Conservation (phyloP, 2,329 filamentous ascomycete species). For the Fonsecaea monophora region DNA sequence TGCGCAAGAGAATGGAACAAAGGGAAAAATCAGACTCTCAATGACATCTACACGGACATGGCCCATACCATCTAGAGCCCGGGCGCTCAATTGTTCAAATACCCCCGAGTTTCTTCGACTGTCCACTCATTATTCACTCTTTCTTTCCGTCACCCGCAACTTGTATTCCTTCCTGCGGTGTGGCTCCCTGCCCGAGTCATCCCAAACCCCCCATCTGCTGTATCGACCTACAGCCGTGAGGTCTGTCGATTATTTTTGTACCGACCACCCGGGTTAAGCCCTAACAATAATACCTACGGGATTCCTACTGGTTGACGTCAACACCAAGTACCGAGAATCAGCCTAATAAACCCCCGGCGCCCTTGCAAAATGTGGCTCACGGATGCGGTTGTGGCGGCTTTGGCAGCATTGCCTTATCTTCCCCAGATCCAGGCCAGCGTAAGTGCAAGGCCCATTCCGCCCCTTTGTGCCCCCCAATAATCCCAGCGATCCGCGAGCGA, state of each 20-base stretch:
- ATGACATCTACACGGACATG: conserved; percentile 16
- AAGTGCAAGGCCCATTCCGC: conserved; percentile 21
- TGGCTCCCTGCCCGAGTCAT: neutral
- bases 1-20: neutral
- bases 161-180: conserved; percentile 2
- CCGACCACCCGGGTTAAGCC: conserved; percentile 8
- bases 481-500: neutral
- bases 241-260: neutral
- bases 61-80: conserved; percentile 8
- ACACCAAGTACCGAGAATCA: conserved; percentile 21
- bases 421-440: conserved; percentile 28
- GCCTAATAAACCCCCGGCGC: conserved; percentile 15
- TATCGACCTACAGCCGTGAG: neutral
- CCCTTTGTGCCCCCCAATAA: conserved; percentile 6
- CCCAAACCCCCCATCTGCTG: neutral
- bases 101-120: conserved; percentile 7
- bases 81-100: conserved; percentile 20
- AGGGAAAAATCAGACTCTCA: neutral
- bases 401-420: conserved; percentile 26
- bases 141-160: conserved; percentile 16
- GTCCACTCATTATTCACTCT: conserved; percentile 16
- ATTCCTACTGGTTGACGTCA: conserved; percentile 23
- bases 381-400: conserved; percentile 30
- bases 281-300: neutral
- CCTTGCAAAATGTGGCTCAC: conserved; percentile 30